Conservation (phyloP, 2,329 filamentous ascomycete species). For the Cladosporium sp. region DNA sequence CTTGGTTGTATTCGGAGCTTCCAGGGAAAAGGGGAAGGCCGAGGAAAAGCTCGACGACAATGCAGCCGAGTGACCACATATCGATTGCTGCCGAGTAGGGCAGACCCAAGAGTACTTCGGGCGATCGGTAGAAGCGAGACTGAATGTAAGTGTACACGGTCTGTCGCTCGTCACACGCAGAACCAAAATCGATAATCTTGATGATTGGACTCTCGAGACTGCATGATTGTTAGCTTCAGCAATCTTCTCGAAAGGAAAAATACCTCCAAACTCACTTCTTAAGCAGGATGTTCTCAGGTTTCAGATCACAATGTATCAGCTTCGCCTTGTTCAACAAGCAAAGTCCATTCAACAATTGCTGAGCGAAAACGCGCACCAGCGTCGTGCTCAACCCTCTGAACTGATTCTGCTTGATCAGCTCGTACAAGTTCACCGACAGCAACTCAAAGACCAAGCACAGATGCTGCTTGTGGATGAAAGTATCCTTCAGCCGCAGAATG, state of each 20-base stretch:
- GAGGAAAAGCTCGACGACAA: constrained; percentile 95
- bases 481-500: constrained; percentile 89
- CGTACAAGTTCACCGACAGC: constrained; percentile 94
- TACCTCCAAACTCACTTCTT: constrained; percentile 64
- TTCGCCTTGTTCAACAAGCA: constrained; percentile 93
- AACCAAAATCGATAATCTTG: constrained; percentile 99
- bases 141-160: constrained; percentile 99
- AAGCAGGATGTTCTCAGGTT: constrained; percentile 94
- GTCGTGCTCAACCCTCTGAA: constrained; percentile 97
- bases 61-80: constrained; percentile 99
- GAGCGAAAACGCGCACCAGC: constrained; percentile 92
- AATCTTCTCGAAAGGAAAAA: background rate
- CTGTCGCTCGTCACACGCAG: constrained; percentile 94
- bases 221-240: constrained; percentile 13
- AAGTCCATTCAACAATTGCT: constrained; percentile 89
- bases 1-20: constrained; percentile 98
- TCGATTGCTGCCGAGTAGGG: constrained; percentile 98
- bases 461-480: constrained; percentile 97
- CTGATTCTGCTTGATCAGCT: constrained; percentile 99
- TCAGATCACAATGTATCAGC: constrained; percentile 95
- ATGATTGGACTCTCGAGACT: constrained; percentile 96
- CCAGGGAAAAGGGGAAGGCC: constrained; percentile 92
- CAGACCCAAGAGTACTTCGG: constrained; percentile 89
- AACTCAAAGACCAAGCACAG: constrained; percentile 95
- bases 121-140: constrained; percentile 95